These are phyloP conservation scores for Trapa incisa DNA, from an alignment of 345 rosid genomes.

Conservation along the genomic window DNA sequence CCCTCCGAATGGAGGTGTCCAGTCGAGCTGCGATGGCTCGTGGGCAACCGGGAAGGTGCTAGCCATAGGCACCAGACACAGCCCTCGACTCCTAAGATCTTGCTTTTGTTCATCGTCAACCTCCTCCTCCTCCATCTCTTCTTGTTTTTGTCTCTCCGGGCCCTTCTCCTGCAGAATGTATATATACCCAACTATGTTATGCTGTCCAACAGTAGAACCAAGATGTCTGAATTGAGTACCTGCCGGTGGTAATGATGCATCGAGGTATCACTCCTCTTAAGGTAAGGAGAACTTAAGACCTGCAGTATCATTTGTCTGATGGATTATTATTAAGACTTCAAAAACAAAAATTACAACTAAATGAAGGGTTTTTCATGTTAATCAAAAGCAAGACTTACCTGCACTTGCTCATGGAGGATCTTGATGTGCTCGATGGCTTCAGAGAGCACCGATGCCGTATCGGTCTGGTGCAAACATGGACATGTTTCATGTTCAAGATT, in stretches of 20 bases:
- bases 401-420: conserved; percentile 76
- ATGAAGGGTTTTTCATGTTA: too few species aligned
- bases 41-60: conserved; percentile 83
- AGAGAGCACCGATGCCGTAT: conserved; percentile 94
- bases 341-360: background rate
- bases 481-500: background rate
- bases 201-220: too few species aligned
- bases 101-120: conserved; percentile 52
- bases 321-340: background rate
- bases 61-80: conserved; percentile 75
- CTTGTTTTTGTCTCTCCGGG: background rate
- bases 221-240: background rate
- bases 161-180: too few species aligned
- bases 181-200: background rate
- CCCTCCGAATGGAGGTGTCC: conserved; percentile 90
- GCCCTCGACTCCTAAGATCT: conserved; percentile 77
- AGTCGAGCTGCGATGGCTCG: conserved; percentile 53
- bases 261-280: conserved; percentile 61
- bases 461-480: conserved; percentile 40
- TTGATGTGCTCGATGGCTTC: conserved; percentile 92
- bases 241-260: conserved; percentile 65
- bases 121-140: conserved; percentile 24
- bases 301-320: conserved; percentile 8
- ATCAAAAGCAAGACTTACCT: conserved; percentile 30
- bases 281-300: conserved; percentile 74